Percentiles rank a stretch among this genome's conserved stretches.
Conservation (phyloP, 75 land plant genomes). For the Sequoia sempervirens region DNA sequence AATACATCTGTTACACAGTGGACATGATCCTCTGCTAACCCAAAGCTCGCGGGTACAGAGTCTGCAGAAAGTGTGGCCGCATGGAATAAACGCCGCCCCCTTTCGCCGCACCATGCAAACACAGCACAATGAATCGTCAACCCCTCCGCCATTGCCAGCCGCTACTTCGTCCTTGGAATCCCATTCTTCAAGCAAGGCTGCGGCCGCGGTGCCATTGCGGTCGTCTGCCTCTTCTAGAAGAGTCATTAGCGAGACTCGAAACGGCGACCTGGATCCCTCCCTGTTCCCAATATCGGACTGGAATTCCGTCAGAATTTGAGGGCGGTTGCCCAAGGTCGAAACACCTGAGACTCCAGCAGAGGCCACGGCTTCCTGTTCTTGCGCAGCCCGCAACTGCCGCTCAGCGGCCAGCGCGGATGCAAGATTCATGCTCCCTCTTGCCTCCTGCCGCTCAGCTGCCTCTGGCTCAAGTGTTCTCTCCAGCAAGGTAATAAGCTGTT, state of each 20-base stretch:
- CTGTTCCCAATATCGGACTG: not conserved
- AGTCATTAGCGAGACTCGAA: slow-evolving; percentile 51
- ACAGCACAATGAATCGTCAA: slow-evolving; percentile 39
- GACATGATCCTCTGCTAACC: slow-evolving; percentile 58
- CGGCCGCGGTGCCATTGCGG: not conserved
- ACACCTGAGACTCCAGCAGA: not conserved
- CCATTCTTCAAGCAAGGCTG: not conserved
- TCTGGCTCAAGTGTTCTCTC: not conserved
- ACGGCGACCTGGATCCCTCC: slow-evolving; percentile 17
- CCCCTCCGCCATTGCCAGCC: slow-evolving; percentile 9
- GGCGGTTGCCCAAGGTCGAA: not conserved
- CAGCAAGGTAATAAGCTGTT: slow-evolving; percentile 2
- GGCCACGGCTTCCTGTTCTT: not conserved
- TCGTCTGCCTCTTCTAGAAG: slow-evolving; percentile 45
- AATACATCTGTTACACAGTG: slow-evolving; percentile 63
- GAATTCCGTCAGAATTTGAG: not conserved
- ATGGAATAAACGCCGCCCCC: slow-evolving; percentile 74
- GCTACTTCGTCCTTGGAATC: slow-evolving; percentile 1
- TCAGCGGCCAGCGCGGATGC: slow-evolving; percentile 14
- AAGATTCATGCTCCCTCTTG: slow-evolving; percentile 14
- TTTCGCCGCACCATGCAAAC: slow-evolving; percentile 79
- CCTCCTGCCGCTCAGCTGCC: not conserved
- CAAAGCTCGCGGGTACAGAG: slow-evolving; percentile 57
- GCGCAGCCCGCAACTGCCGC: slow-evolving; percentile 6
- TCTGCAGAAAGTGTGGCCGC: slow-evolving; percentile 78